Conservation (phyloP, 75 land plant species). For the Larix kaempferi region DNA sequence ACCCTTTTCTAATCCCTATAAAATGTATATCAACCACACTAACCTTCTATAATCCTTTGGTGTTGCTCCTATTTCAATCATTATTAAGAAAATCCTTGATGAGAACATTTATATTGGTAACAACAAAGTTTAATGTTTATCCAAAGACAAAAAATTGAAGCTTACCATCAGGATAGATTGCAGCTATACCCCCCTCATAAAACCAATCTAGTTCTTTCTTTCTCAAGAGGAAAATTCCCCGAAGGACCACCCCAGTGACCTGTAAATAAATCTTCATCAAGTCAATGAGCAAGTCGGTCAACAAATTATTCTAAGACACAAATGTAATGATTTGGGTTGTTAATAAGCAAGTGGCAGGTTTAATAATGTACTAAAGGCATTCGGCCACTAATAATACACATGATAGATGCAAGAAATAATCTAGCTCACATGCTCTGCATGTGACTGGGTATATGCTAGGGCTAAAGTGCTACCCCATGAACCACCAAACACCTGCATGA, state of each 20-base stretch:
- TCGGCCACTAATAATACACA: not conserved
- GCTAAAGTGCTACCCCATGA: constrained; percentile 99
- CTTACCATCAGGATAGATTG: constrained; percentile 79
- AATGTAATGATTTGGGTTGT: not conserved
- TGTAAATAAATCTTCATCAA: not conserved
- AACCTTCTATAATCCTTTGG: not conserved
- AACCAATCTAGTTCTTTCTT: constrained; percentile 99
- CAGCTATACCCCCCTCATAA: constrained; percentile 88
- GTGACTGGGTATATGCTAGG: constrained; percentile 83
- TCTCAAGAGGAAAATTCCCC: constrained; percentile 92
- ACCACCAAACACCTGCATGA: constrained; percentile 91
- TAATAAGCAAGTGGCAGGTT: not conserved
- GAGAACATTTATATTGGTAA: not conserved
- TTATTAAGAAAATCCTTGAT: not conserved
- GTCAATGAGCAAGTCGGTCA: not conserved
- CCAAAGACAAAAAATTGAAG: not conserved
- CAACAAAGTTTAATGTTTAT: not conserved
- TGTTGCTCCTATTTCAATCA: not conserved
- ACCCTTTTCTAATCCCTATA: not conserved
- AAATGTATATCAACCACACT: not conserved
- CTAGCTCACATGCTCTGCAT: constrained; percentile 71
- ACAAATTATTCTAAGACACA: not conserved
- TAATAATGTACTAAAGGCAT: not conserved
- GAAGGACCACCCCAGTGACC: constrained; percentile 79
- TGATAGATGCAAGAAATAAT: not conserved